Conservation (phyloP, 495 filamentous ascomycete genomes). For the Penicillium arizonense region DNA sequence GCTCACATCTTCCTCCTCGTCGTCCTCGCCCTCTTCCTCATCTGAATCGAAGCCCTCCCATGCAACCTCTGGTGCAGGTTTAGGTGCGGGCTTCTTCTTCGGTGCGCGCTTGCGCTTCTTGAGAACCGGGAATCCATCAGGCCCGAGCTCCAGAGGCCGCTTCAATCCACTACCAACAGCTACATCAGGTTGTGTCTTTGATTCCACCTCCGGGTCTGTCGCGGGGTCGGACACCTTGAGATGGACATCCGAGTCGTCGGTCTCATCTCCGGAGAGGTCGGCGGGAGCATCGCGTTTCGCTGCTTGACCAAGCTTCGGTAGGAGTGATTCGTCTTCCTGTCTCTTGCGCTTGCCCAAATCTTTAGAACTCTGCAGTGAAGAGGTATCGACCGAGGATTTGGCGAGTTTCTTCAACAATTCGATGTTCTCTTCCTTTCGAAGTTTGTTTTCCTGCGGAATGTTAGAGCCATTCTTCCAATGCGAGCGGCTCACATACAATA, state of each 20-base stretch:
- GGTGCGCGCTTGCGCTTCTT: slow-evolving; percentile 58
- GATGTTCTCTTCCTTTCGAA: slow-evolving; percentile 90
- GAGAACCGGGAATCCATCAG: slow-evolving; percentile 74
- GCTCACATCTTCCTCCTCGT: slow-evolving; percentile 14
- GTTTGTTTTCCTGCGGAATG: slow-evolving; percentile 70
- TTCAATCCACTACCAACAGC: slow-evolving; percentile 78
- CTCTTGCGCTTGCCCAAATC: slow-evolving; percentile 61
- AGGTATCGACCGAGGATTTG: slow-evolving; percentile 76
- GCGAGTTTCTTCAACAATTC: slow-evolving; percentile 81
- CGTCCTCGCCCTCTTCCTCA: slow-evolving; percentile 26
- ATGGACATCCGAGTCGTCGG: slow-evolving; percentile 38
- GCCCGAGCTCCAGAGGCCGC: slow-evolving; percentile 74
- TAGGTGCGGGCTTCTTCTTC: slow-evolving; percentile 28
- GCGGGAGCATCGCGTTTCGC: slow-evolving; percentile 10
- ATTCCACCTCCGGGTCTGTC: slow-evolving; percentile 11
- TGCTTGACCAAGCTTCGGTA: background rate
- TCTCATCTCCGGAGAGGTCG: slow-evolving; percentile 33
- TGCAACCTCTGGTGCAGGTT: slow-evolving; percentile 40
- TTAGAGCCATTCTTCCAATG: slow-evolving; percentile 14
- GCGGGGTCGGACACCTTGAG: slow-evolving; percentile 20
- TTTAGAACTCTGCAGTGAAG: slow-evolving; percentile 69
- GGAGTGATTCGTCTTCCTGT: slow-evolving; percentile 15
- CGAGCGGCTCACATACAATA: slow-evolving; percentile 55
- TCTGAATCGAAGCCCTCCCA: slow-evolving; percentile 64
- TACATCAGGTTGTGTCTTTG: slow-evolving; percentile 17